A percentile compares a stretch with the other conserved stretches of the same genome.
phyloP scores from a whole-genome alignment of 2,329 filamentous ascomycete species.

The Hyphodiscus sp. region DNA sequence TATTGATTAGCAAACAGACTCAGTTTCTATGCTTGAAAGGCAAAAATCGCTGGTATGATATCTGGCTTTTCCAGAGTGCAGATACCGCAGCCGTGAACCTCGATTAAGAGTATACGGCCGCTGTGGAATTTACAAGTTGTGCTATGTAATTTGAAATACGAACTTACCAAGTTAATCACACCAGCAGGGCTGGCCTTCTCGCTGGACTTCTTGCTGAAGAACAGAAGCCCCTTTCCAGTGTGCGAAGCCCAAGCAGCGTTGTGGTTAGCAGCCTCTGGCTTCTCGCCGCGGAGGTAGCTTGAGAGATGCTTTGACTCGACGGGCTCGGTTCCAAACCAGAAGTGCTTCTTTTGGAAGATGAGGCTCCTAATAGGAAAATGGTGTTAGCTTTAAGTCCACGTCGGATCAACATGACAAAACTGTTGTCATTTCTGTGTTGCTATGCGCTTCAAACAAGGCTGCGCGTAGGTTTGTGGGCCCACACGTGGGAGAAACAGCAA shows the following conservation, averaged over 20 bases:
- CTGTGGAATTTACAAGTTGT: neutral
- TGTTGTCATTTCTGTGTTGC: neutral
- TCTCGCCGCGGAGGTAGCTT: slow-evolving; percentile 81
- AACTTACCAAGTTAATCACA: slow-evolving; percentile 76
- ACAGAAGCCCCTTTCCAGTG: slow-evolving; percentile 92
- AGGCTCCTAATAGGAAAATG: slow-evolving; percentile 58
- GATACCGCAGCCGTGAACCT: neutral
- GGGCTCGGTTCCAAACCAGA: slow-evolving; percentile 74
- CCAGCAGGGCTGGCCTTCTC: slow-evolving; percentile 77
- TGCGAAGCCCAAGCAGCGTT: slow-evolving; percentile 84
- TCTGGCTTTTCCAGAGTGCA: neutral
- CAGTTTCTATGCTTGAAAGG: too few species aligned
- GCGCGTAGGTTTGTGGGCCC: neutral
- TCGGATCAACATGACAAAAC: neutral
- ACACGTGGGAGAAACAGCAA: neutral
- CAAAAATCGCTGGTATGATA: too few species aligned
- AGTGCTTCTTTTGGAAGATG: slow-evolving; percentile 83
- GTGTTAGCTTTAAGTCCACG: neutral
- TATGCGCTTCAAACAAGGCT: neutral
- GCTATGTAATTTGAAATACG: neutral
- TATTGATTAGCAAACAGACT: slow-evolving; percentile 26
- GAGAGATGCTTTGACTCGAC: slow-evolving; percentile 68
- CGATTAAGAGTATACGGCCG: neutral
- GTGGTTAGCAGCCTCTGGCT: slow-evolving; percentile 70
- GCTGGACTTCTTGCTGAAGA: slow-evolving; percentile 68